Percentiles rank a stretch among this genome's conserved stretches.
These are phyloP conservation scores for Aschersonia sp. DNA, from an alignment of 2,329 filamentous ascomycete species.

Conservation along the genomic window DNA sequence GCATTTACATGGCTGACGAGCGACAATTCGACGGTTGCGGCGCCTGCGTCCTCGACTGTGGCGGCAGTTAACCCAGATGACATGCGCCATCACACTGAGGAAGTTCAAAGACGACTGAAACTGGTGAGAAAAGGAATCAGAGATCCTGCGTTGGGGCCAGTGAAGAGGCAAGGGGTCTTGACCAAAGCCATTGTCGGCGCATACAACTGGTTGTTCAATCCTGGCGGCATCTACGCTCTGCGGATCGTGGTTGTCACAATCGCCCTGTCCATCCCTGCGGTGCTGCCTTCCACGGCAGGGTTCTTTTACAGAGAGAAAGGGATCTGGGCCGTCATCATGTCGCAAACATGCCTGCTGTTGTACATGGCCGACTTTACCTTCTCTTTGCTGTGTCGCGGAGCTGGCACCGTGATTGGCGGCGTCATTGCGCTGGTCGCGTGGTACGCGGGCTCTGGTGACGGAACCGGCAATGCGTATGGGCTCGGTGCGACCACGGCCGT, in stretches of 20 bases:
- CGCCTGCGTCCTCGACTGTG: conserved; percentile 7
- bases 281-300: conserved; percentile 25
- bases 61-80: conserved; percentile 8
- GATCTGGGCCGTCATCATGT: conserved; percentile 36
- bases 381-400: conserved; percentile 22
- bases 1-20: conserved; percentile 22
- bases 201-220: conserved; percentile 25
- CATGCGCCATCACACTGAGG: conserved; percentile 15
- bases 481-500: conserved; percentile 29
- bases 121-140: conserved; percentile 15
- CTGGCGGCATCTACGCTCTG: conserved; percentile 29
- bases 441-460: conserved; percentile 35
- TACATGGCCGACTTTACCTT: conserved; percentile 37
- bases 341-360: conserved; percentile 29
- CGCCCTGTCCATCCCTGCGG: conserved; percentile 24
- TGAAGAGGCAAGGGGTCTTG: conserved; percentile 6
- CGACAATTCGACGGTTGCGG: conserved; percentile 7
- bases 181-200: conserved; percentile 13
- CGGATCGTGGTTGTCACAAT: conserved; percentile 32
- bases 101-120: conserved; percentile 20
- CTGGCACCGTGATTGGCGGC: conserved; percentile 31
- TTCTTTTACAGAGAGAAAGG: conserved; percentile 38
- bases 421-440: conserved; percentile 29
- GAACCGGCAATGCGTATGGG: conserved; percentile 33
- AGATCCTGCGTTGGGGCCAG: not conserved